Evolutionary conservation across 1,139 yeast genomes (phyloP), one percentile per base, ranked within the genome.

Genomic region (Nakaseomyces delphensis): DNA sequence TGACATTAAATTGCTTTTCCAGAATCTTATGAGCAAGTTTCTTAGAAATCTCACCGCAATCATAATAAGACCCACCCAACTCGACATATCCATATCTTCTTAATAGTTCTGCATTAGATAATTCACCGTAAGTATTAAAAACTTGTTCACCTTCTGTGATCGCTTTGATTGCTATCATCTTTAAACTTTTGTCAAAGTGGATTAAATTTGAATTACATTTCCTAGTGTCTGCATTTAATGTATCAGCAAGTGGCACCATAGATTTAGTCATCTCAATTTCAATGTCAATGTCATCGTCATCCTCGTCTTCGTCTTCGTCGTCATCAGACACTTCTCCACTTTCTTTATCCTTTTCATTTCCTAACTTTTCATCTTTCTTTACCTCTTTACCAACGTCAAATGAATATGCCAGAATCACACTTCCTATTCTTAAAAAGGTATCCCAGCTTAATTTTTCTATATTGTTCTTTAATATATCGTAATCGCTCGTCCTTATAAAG

Each of bases 21-120:
- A 62, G 18, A 0, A 55, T 49, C 1, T 45, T 52, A 36, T 65
- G 65, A 15, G 82, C 67, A 3, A 56, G 54, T 0, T 49, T 40
- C 38, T 79, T 48, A 1, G 79, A 71, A 2, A 91, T 56, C 59
- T 91, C 97, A 6, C 82, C 96, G 53, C 84, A 82, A 59, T 91
- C 97, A 57, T 69, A 77, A 41, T 73, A 75, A 0, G 95, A 84
- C 0, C 89, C 89, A 10, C 70, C 71, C 46, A 69, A 62, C 62
- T 91, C 96, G 18, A 85, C 93, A 55, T 85, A 91, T 0, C 98
- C 98, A 52, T 89, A 91, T 44, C 95, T 73, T 54, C 98, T 75
- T 45, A 91, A 68, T 29, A 91, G 71, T 55, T 91, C 97, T 25
- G 91, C 70, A 59, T 89, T 89, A 20, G 97, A 94, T 50, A 84